Conservation (phyloP, 2,329 filamentous ascomycete species). For the Hypoxylon sp. region DNA sequence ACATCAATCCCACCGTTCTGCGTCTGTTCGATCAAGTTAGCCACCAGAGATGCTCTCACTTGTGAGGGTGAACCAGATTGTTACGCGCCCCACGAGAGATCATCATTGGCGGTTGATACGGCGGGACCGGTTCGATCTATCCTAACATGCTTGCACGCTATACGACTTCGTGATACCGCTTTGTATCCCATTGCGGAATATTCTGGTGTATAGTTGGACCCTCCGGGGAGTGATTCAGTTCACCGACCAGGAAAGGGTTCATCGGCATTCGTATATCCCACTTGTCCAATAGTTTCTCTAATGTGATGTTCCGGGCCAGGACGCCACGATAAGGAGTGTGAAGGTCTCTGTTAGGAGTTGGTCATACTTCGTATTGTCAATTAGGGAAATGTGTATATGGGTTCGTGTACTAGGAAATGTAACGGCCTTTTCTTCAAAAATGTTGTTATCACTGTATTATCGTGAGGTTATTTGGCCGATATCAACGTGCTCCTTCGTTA, state of each 20-base stretch:
- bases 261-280: background rate
- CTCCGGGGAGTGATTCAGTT: background rate
- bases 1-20: background rate
- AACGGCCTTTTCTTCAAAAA: background rate
- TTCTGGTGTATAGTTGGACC: background rate
- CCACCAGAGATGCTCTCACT: background rate
- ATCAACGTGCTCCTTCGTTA: background rate
- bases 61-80: slow-evolving; percentile 29
- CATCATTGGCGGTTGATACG: background rate
- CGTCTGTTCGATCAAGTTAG: background rate
- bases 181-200: background rate
- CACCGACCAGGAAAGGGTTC: background rate
- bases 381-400: background rate
- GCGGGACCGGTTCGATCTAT: background rate
- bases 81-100: slow-evolving; percentile 18
- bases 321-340: background rate
- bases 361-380: background rate
- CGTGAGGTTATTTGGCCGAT: background rate
- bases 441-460: background rate
- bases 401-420: background rate
- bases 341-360: background rate
- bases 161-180: background rate
- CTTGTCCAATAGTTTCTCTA: background rate
- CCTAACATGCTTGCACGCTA: background rate
- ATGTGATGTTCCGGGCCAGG: background rate